phyloP scores from a whole-genome alignment of 345 rosid genomes.

The Excoecaria cochinchinensis region DNA sequence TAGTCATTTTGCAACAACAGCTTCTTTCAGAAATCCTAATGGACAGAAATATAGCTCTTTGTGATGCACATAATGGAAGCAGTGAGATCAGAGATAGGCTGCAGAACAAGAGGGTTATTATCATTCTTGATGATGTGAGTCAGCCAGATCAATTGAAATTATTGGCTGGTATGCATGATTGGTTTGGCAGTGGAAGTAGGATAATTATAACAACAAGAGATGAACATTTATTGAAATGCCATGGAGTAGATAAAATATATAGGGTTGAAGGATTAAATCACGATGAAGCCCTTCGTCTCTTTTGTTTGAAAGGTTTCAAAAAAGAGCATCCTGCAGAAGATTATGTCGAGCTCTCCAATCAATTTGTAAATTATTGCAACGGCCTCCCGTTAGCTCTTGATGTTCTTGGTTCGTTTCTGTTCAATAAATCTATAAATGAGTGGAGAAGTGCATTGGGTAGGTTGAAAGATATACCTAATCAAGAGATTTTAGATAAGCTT shows the following conservation, averaged over 20 bases:
- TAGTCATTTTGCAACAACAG: slow-evolving; percentile 5
- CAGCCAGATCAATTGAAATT: not conserved
- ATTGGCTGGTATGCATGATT: slow-evolving; percentile 12
- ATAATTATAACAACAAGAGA: slow-evolving; percentile 13
- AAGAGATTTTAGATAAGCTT: slow-evolving; percentile 9
- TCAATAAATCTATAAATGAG: not conserved
- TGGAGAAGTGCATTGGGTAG: slow-evolving; percentile 10
- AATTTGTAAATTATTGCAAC: not conserved
- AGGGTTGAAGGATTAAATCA: not conserved
- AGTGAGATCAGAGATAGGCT: slow-evolving; percentile 10
- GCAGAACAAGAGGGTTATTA: not conserved
- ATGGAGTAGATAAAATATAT: slow-evolving; percentile 9
- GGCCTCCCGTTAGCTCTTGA: slow-evolving; percentile 22
- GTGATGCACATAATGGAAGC: not conserved
- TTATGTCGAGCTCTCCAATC: not conserved
- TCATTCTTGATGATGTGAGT: slow-evolving; percentile 17
- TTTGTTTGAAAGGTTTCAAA: slow-evolving; percentile 1
- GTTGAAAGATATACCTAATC: slow-evolving; percentile 7
- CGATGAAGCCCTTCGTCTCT: slow-evolving; percentile 4
- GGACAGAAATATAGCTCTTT: not conserved
- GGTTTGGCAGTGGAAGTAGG: slow-evolving; percentile 18
- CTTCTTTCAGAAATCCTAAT: slow-evolving; percentile 9
- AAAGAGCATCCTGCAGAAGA: not conserved
- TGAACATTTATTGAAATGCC: not conserved
- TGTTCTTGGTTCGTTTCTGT: slow-evolving; percentile 16